A percentile compares a stretch with the other conserved stretches of the same genome.
phyloP scores from a whole-genome alignment of 1,284 basidiomycete genomes.

The Leccinum pallidistipes region DNA sequence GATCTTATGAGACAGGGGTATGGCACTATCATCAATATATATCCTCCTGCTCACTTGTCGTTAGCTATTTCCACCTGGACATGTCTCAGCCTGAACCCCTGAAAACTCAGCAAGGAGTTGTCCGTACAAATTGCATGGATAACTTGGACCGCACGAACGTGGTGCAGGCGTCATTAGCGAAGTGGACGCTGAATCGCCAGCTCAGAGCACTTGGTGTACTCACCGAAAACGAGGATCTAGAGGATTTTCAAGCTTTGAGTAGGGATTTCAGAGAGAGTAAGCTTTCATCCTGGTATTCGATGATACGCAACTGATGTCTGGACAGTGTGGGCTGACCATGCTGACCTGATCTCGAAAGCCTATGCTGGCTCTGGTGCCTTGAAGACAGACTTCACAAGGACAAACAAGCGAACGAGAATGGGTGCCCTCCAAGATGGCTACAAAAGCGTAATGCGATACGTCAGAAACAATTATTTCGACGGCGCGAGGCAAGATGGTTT shows the following conservation, averaged over 20 bases:
- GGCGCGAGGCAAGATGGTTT: conserved; percentile 91
- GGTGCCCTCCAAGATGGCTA: conserved; percentile 86
- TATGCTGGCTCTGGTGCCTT: conserved; percentile 96
- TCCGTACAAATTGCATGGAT: conserved; percentile 93
- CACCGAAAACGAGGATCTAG: conserved; percentile 66
- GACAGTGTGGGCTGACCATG: conserved; percentile 97
- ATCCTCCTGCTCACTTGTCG: conserved; percentile 1
- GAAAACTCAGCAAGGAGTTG: conserved; percentile 62
- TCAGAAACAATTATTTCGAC: conserved; percentile 98
- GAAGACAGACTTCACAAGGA: conserved; percentile 96
- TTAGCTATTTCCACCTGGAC: conserved; percentile 75
- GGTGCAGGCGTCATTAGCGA: conserved; percentile 86
- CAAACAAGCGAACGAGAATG: conserved; percentile 83
- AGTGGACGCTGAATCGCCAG: conserved; percentile 83
- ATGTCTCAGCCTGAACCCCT: conserved; percentile 46
- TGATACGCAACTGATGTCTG: conserved; percentile 7
- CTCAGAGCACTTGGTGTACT: conserved; percentile 74
- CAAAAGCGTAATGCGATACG: conserved; percentile 86
- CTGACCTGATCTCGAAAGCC: conserved; percentile 87
- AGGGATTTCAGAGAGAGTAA: conserved; percentile 86
- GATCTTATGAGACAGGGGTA: conserved; percentile 77
- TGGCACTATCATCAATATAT: conserved; percentile 19
- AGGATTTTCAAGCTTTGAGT: conserved; percentile 78
- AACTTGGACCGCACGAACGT: conserved; percentile 98
- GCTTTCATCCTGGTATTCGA: conserved; percentile 28